Evolutionary conservation across 257 asterid species (phyloP).

Genomic region (Ilex asprella): DNA sequence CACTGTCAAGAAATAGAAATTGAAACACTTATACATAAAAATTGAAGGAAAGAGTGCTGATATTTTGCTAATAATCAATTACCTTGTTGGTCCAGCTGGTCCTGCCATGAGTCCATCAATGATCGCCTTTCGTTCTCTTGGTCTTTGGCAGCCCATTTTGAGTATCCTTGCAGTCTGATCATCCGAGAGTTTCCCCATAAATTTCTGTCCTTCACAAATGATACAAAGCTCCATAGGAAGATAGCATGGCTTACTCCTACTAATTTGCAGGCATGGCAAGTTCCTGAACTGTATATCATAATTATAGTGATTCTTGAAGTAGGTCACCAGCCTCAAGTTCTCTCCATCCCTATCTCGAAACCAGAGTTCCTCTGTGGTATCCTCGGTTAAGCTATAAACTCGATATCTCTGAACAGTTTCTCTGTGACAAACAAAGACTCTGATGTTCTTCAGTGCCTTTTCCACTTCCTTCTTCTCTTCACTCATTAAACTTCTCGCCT

Average conservation of each 20-base stretch:
- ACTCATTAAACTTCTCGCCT: slow-evolving; percentile 30
- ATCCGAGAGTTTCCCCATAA: slow-evolving; percentile 86
- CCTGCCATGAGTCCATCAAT: slow-evolving; percentile 76
- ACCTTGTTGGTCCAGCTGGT: slow-evolving; percentile 93
- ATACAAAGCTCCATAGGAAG: slow-evolving; percentile 96
- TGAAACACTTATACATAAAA: background rate
- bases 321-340: slow-evolving; percentile 41
- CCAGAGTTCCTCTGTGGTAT: slow-evolving; percentile 50
- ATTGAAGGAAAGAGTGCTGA: background rate
- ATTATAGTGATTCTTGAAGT: slow-evolving; percentile 80
- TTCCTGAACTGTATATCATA: slow-evolving; percentile 62
- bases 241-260: slow-evolving; percentile 86
- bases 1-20: slow-evolving; percentile 36
- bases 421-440: slow-evolving; percentile 86
- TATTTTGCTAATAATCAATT: slow-evolving; percentile 4
- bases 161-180: slow-evolving; percentile 86
- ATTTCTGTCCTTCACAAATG: slow-evolving; percentile 97
- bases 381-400: slow-evolving; percentile 63
- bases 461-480: slow-evolving; percentile 78
- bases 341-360: slow-evolving; percentile 81
- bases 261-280: slow-evolving; percentile 83
- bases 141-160: slow-evolving; percentile 83
- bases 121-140: slow-evolving; percentile 60
- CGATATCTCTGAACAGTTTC: slow-evolving; percentile 79
- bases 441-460: slow-evolving; percentile 58